Evolutionary conservation across 257 asterid genomes (phyloP).

Genomic region (Marsdenia floribunda): DNA sequence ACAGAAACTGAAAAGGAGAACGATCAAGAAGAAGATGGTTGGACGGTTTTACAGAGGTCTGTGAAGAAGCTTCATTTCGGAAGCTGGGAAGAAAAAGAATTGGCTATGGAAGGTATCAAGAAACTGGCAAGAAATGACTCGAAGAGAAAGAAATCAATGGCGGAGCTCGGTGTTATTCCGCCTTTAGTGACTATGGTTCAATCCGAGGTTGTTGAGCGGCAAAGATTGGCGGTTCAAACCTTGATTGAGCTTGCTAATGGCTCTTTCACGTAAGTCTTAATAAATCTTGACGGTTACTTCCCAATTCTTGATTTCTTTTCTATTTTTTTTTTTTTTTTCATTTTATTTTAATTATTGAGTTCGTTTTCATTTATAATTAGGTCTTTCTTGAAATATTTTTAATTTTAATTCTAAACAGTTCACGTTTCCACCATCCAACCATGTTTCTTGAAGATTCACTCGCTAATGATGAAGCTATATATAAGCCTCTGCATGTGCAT

Average conservation of each 20-base stretch:
- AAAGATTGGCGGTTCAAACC: slow-evolving; percentile 55
- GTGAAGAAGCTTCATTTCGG: slow-evolving; percentile 91
- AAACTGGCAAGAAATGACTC: slow-evolving; percentile 49
- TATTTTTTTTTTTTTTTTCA: not conserved
- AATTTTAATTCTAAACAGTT: not conserved
- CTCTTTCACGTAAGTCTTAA: slow-evolving; percentile 67
- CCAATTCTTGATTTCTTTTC: not conserved
- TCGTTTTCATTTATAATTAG: too few relatives aligned
- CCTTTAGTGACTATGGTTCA: slow-evolving; percentile 80
- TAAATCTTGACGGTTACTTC: too few relatives aligned
- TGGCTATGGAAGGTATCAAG: slow-evolving; percentile 60
- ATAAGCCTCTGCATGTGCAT: not conserved
- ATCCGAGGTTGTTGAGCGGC: slow-evolving; percentile 51
- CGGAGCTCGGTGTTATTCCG: slow-evolving; percentile 88
- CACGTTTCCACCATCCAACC: not conserved
- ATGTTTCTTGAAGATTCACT: not conserved
- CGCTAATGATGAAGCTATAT: not conserved
- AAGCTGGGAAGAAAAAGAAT: slow-evolving; percentile 65
- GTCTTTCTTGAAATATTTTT: too few relatives aligned
- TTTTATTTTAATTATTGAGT: too few relatives aligned
- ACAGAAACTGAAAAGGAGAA: slow-evolving; percentile 9
- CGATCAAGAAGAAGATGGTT: slow-evolving; percentile 9
- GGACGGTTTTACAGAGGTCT: slow-evolving; percentile 51
- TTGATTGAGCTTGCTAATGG: slow-evolving; percentile 61
- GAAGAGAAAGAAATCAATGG: slow-evolving; percentile 62